Evolutionary conservation across 139 green algal species (phyloP).

Genomic region (Cymbomonas tetramitiformis): DNA sequence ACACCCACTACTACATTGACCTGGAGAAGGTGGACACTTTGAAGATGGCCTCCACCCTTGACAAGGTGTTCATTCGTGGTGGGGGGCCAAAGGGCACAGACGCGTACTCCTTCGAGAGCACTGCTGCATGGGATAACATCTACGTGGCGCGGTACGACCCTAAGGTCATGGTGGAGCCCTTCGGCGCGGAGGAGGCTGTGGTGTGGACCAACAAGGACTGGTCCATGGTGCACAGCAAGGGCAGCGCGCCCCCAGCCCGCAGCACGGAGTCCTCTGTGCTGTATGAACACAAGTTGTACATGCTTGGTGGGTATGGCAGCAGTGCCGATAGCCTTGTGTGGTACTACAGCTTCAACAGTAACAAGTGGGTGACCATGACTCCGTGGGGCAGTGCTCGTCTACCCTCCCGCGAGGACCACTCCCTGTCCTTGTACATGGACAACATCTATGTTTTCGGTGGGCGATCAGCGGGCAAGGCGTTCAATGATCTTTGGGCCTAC

Average conservation of each 20-base stretch:
- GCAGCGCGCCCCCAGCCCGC: not conserved
- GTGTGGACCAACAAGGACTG: not conserved
- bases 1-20: not conserved
- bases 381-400: constrained; percentile 6
- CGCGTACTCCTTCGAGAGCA: not conserved
- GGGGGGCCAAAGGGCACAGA: too few species aligned
- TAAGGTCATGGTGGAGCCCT: not conserved
- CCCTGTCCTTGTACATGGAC: not conserved
- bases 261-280: not conserved
- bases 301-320: constrained; percentile 12
- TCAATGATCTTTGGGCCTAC: constrained; percentile 5
- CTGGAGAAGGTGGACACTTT: not conserved
- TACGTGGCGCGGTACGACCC: constrained; percentile 4
- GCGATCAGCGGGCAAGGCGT: not conserved
- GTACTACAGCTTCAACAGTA: constrained; percentile 2
- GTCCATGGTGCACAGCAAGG: not conserved
- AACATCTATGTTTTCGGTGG: constrained; percentile 15
- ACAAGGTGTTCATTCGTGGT: not conserved
- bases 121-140: constrained; percentile 14
- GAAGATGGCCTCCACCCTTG: not conserved
- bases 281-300: constrained; percentile 8
- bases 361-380: not conserved
- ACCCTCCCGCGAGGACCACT: constrained; percentile 5
- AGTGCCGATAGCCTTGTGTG: constrained; percentile 13
- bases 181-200: constrained; percentile 9